These are phyloP conservation scores for Mycena rosella DNA, from an alignment of 768 basidiomycete genomes.

Conservation along the genomic window DNA sequence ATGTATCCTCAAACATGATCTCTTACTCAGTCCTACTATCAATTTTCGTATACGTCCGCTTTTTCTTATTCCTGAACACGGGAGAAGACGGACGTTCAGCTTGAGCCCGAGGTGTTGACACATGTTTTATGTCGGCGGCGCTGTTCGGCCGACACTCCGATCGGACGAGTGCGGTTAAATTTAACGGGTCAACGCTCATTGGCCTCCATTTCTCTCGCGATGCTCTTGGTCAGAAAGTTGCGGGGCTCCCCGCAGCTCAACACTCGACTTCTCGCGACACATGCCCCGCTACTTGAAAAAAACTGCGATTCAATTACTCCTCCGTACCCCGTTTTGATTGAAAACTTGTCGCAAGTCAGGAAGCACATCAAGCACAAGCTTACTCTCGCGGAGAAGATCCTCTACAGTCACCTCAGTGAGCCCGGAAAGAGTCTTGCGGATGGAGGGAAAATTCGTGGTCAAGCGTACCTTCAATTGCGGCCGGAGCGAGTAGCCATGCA, in stretches of 20 bases:
- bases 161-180: no score
- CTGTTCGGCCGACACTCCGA: no score
- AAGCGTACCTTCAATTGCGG: conserved; percentile 89
- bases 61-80: no score
- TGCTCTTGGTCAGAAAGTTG: conserved; percentile 17
- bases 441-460: conserved; percentile 81
- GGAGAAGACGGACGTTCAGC: no score
- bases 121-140: no score
- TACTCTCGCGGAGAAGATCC: conserved; percentile 97
- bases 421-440: conserved; percentile 77
- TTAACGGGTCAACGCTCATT: neutral
- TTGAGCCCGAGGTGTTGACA: no score
- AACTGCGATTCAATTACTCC: conserved; percentile 80
- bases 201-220: neutral
- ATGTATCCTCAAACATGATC: conserved; percentile 41
- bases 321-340: conserved; percentile 79
- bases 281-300: conserved; percentile 53
- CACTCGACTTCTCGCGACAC: conserved; percentile 50
- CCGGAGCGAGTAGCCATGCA: conserved; percentile 99
- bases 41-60: no score
- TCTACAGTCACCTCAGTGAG: conserved; percentile 92
- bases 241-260: neutral
- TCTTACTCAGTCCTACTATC: conserved; percentile 31
- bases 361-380: conserved; percentile 81
- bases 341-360: conserved; percentile 79